A percentile compares a stretch with the other conserved stretches of the same genome.
Evolutionary conservation across 2,329 filamentous ascomycete species (phyloP).

Genomic region (Fusarium sp.): DNA sequence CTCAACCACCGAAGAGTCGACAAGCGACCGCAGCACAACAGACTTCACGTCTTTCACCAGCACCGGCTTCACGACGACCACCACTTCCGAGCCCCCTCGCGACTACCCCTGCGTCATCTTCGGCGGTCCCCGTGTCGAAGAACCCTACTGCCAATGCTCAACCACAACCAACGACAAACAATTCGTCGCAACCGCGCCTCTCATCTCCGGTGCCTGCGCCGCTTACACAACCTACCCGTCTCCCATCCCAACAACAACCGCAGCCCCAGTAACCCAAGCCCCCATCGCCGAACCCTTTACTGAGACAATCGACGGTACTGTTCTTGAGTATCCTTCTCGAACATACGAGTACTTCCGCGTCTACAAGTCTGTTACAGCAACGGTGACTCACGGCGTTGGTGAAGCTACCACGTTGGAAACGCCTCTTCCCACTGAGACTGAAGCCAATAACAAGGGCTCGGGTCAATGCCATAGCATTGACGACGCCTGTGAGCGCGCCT

Average conservation of each 20-base stretch:
- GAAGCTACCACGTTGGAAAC: conserved; percentile 1
- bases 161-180: conserved; percentile 15
- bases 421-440: conserved; percentile 14
- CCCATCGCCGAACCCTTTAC: conserved; percentile 9
- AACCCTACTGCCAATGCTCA: conserved; percentile 14
- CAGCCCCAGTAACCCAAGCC: background rate
- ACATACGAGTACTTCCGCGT: background rate
- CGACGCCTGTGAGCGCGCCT: conserved; percentile 29
- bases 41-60: background rate
- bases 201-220: conserved; percentile 16
- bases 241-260: background rate
- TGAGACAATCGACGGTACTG: conserved; percentile 1
- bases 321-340: conserved; percentile 20
- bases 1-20: background rate
- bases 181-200: conserved; percentile 23
- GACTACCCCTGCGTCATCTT: conserved; percentile 5
- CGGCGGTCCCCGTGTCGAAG: conserved; percentile 6
- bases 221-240: conserved; percentile 3
- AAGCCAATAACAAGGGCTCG: conserved; percentile 28
- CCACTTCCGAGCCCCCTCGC: background rate
- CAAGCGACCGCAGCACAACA: background rate
- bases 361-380: conserved; percentile 14
- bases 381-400: conserved; percentile 11
- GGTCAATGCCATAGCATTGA: conserved; percentile 34
- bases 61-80: background rate